phyloP scores from a whole-genome alignment of 1,139 yeast genomes.

The Wickerhamiella infanticola region DNA sequence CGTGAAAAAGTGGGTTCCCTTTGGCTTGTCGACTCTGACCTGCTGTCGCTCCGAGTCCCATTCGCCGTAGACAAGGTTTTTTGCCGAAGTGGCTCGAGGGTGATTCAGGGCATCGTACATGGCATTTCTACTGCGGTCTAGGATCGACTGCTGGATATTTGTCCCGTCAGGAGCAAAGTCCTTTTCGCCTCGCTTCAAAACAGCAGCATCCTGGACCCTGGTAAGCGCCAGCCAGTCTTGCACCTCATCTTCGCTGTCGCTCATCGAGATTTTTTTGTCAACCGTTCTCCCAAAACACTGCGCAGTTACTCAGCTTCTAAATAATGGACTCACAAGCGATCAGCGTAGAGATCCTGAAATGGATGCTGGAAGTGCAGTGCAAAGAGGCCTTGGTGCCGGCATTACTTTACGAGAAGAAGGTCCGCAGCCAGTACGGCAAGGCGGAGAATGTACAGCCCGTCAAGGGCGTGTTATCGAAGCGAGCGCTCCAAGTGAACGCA shows the following conservation, averaged over 20 bases:
- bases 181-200: conserved; percentile 57
- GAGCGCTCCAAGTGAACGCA: conserved; percentile 19
- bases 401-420: conserved; percentile 27
- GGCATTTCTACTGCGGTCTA: conserved; percentile 43
- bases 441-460: conserved; percentile 10
- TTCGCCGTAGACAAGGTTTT: conserved; percentile 30
- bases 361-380: conserved; percentile 27
- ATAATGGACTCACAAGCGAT: not conserved
- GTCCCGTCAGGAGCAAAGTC: conserved; percentile 83
- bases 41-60: conserved; percentile 20
- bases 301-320: not conserved
- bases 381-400: conserved; percentile 31
- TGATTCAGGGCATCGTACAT: conserved; percentile 58
- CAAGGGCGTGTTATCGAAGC: conserved; percentile 19
- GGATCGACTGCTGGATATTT: conserved; percentile 34
- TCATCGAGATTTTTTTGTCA: conserved; percentile 1
- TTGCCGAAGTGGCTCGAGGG: conserved; percentile 43
- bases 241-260: conserved; percentile 42
- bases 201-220: conserved; percentile 16
- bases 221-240: conserved; percentile 51
- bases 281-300: not conserved
- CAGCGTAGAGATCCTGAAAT: not conserved
- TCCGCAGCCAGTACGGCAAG: conserved; percentile 17
- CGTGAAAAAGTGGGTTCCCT: conserved; percentile 61
- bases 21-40: conserved; percentile 41